phyloP scores from a whole-genome alignment of 2,329 filamentous ascomycete genomes.

The Aspergillus uvarum region DNA sequence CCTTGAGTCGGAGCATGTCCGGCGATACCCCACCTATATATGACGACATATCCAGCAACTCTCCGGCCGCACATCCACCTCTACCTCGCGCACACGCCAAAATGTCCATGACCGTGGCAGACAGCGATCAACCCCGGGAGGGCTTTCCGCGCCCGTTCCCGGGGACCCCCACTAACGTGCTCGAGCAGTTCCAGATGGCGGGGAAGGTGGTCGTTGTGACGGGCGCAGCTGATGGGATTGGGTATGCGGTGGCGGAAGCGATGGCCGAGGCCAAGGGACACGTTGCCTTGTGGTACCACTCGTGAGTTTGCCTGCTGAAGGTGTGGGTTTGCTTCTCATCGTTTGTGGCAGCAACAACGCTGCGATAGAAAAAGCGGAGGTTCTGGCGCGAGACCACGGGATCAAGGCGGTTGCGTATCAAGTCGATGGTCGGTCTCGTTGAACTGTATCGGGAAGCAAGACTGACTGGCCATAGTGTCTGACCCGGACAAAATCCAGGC shows the following conservation, averaged over 20 bases:
- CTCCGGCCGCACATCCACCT: neutral
- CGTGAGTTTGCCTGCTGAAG: conserved; percentile 19
- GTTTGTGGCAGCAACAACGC: conserved; percentile 27
- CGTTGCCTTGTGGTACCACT: conserved; percentile 46
- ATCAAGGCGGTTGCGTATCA: conserved; percentile 46
- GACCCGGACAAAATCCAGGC: conserved; percentile 38
- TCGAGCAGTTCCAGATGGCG: conserved; percentile 47
- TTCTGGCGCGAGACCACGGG: conserved; percentile 33
- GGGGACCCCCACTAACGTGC: conserved; percentile 43
- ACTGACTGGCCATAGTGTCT: conserved; percentile 36
- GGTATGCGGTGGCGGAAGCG: conserved; percentile 46
- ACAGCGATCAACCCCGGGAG: conserved; percentile 29
- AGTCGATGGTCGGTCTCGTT: conserved; percentile 35
- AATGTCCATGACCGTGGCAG: conserved; percentile 43
- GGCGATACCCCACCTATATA: too few relatives aligned
- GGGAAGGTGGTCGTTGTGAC: conserved; percentile 45
- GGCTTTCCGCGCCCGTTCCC: conserved; percentile 44
- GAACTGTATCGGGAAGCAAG: too few relatives aligned
- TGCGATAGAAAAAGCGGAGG: conserved; percentile 39
- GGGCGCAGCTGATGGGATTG: conserved; percentile 50
- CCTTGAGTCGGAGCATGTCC: too few relatives aligned
- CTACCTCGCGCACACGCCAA: conserved; percentile 12
- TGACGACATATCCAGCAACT: too few relatives aligned
- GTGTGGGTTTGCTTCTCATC: neutral
- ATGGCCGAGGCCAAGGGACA: conserved; percentile 49